Evolutionary conservation across 306 rosid species (phyloP).

Genomic region (Neltuma alba): DNA sequence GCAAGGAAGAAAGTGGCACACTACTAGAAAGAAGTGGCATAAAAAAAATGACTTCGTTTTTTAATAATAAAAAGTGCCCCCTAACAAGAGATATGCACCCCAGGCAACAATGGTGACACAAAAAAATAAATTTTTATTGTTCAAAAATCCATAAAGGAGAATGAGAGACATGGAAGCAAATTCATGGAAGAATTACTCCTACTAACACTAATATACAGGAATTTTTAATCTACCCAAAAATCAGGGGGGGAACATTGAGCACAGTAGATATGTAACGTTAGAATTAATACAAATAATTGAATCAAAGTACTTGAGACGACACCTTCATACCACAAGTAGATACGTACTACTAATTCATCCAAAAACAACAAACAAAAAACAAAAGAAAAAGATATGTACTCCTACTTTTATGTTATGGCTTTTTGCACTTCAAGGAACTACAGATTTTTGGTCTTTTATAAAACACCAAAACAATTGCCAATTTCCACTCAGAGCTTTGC

Average conservation of each 20-base stretch:
- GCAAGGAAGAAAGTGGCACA: neutral
- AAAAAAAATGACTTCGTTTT: constrained; percentile 10
- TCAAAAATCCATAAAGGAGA: constrained; percentile 2
- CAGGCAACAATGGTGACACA: neutral
- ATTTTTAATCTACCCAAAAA: neutral
- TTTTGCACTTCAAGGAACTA: neutral
- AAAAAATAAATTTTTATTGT: neutral
- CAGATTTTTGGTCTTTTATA: neutral
- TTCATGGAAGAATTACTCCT: neutral
- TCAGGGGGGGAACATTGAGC: neutral
- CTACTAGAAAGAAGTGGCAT: no score
- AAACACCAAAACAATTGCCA: neutral
- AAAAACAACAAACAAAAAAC: no score
- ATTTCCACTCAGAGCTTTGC: neutral
- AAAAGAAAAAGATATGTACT: no score
- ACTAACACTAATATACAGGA: neutral
- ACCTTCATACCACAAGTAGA: neutral
- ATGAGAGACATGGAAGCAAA: neutral
- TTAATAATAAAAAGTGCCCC: neutral
- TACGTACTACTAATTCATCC: no score
- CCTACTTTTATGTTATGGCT: neutral
- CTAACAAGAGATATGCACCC: neutral
- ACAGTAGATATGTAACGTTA: no score
- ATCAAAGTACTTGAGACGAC: neutral
- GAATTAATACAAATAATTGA: no score